Percentiles rank a stretch among this genome's conserved stretches.
These are phyloP conservation scores for Paramecium tetraurelia DNA, from an alignment of 73 alveolate species.

Conservation along the genomic window DNA sequence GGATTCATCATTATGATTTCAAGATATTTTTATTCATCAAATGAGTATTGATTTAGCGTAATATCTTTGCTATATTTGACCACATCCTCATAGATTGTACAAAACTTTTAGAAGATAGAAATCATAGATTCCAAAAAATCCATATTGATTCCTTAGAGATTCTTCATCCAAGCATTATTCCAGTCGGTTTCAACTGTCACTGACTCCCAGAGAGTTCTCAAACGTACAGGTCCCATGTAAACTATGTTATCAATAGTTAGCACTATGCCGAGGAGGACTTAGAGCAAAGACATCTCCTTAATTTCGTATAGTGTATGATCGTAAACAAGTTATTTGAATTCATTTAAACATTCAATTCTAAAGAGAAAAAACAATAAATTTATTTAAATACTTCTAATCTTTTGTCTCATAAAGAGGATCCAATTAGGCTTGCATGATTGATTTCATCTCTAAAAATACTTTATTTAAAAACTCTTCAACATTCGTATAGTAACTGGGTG, in stretches of 20 bases:
- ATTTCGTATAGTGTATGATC: slow-evolving; percentile 47
- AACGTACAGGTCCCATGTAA: background rate
- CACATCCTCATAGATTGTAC: slow-evolving; percentile 31
- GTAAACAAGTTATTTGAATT: slow-evolving; percentile 9
- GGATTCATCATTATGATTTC: slow-evolving; percentile 37
- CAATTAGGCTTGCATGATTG: slow-evolving; percentile 26
- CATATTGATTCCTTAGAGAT: background rate
- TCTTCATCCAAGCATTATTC: slow-evolving; percentile 16
- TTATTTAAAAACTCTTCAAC: slow-evolving; percentile 36
- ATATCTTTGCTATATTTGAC: slow-evolving; percentile 17
- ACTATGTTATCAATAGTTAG: background rate
- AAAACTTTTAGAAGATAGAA: slow-evolving; percentile 22
- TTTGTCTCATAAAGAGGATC: slow-evolving; percentile 46
- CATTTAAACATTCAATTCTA: slow-evolving; percentile 44
- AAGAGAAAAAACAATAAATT: background rate
- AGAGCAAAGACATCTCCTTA: slow-evolving; percentile 10
- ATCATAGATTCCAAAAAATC: slow-evolving; percentile 17
- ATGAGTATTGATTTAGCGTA: background rate
- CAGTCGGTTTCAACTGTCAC: background rate
- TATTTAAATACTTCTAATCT: slow-evolving; percentile 19
- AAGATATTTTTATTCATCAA: slow-evolving; percentile 24
- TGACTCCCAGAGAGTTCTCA: background rate
- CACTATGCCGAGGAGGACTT: background rate
- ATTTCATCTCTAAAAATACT: slow-evolving; percentile 38
- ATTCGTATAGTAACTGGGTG: slow-evolving; percentile 23